Evolutionary conservation across 208 protist genomes (phyloP), one percentile per base, ranked within the genome.

Genomic region (Phytomonas sp.): DNA sequence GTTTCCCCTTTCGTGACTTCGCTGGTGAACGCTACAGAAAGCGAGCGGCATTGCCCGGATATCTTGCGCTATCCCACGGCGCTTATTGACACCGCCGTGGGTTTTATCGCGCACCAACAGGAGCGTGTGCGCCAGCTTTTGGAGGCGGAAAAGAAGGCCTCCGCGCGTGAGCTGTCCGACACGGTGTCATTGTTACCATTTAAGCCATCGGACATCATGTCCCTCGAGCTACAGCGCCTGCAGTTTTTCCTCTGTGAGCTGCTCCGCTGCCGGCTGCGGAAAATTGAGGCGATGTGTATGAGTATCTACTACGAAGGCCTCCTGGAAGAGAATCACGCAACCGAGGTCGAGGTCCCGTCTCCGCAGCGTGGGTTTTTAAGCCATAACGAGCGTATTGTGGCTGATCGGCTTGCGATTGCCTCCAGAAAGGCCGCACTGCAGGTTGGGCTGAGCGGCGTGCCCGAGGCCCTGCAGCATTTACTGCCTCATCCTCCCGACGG

Each of bases 241-340:
- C 82, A 89, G 63, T 95, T 95, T 63, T 93, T 94, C 68, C 73
- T 95, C 11, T 84, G 74, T 29, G 88, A 95, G 73, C 72, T 95
- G 60, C 80, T 94, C 45, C 87, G 91, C 19, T 87, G 84, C 32
- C 86, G 91, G 5, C 64, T 95, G 66, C 82, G 80, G 40, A 95
- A 95, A 70, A 92, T 95, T 70, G 85, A 94, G 60, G 63, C 72
- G 12, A 82, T 95, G 3, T 77, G 81, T 45, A 69, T 68, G 14
- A 72, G 85, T 26, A 86, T 95, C 52, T 83, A 75, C 71, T 92
- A 93, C 71, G 91, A 95, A 52, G 63, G 42, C 34, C 32, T 12
- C 37, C 56, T 26, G 60, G 67, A 69, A 36, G 49, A n/a, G 11
- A 11, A 30, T 37, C 29, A 19, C 29, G 12, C 29, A 29, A 16